Evolutionary conservation across 1,284 basidiomycete genomes (phyloP).

Genomic region (Cystobasidium slooffiae): DNA sequence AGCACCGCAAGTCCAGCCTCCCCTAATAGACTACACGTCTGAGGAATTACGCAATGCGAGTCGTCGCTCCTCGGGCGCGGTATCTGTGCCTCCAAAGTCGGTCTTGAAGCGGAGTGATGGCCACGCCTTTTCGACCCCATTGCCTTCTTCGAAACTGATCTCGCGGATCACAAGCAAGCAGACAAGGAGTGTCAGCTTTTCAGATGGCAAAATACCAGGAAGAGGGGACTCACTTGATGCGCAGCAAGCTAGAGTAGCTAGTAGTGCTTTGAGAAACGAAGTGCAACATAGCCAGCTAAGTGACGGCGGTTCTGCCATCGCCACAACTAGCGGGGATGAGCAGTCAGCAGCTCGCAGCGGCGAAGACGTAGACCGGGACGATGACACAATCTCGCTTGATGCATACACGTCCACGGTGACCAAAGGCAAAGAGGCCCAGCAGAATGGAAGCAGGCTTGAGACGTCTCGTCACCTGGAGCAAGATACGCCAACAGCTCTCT

Average conservation of each 20-base stretch:
- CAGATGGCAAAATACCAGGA: slow-evolving; percentile 82
- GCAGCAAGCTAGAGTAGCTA: not conserved
- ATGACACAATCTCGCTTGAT: not conserved
- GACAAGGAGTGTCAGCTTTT: slow-evolving; percentile 88
- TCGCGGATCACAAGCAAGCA: slow-evolving; percentile 53
- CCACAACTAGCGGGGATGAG: not conserved
- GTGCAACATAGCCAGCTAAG: not conserved
- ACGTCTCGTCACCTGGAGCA: not conserved
- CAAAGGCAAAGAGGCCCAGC: not conserved
- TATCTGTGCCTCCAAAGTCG: slow-evolving; percentile 10
- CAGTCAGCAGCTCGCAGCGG: not conserved
- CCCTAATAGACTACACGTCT: not conserved
- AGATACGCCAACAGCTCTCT: slow-evolving; percentile 26
- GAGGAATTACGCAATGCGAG: not conserved
- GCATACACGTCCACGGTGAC: not conserved
- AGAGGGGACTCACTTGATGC: slow-evolving; percentile 69
- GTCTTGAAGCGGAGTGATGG: slow-evolving; percentile 23
- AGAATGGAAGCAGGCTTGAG: not conserved
- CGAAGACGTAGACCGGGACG: not conserved
- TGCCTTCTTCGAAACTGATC: slow-evolving; percentile 26
- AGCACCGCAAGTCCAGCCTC: not conserved
- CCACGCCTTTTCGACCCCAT: slow-evolving; percentile 32
- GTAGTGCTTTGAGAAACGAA: slow-evolving; percentile 40
- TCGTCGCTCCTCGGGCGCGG: not conserved
- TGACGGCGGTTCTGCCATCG: not conserved